Evolutionary conservation across 1,284 basidiomycete species (phyloP).

Genomic region (Amylostereum chailletii): DNA sequence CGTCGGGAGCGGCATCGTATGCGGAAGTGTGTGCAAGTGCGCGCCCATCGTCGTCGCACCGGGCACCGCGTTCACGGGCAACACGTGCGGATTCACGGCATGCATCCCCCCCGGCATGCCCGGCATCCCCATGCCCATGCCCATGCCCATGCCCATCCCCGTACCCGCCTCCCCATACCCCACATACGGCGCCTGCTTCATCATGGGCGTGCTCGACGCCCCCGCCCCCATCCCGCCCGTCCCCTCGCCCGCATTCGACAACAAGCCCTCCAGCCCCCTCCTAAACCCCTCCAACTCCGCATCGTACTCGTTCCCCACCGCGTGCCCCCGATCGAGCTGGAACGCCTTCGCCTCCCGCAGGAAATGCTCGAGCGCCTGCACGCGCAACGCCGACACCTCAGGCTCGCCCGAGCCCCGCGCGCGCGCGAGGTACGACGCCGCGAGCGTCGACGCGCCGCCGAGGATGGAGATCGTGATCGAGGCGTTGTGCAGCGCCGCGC

Average conservation of each 20-base stretch:
- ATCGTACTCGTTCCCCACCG: constrained; percentile 18
- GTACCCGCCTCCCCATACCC: too few species aligned
- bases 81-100: too few species aligned
- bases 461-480: constrained; percentile 23
- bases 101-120: too few species aligned
- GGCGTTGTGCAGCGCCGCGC: constrained; percentile 33
- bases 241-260: constrained; percentile 16
- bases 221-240: too few species aligned
- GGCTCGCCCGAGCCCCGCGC: constrained; percentile 61
- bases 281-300: constrained; percentile 19
- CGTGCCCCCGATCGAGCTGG: constrained; percentile 45
- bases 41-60: too few species aligned
- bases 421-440: constrained; percentile 63
- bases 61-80: too few species aligned
- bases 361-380: constrained; percentile 55
- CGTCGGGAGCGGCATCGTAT: too few species aligned
- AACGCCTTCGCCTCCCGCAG: constrained; percentile 51
- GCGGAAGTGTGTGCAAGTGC: too few species aligned
- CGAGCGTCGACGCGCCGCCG: constrained; percentile 51
- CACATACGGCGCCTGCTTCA: too few species aligned
- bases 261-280: constrained; percentile 23
- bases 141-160: too few species aligned
- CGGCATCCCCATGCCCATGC: too few species aligned
- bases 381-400: constrained; percentile 41
- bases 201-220: too few species aligned